Evolutionary conservation across 2,329 filamentous ascomycete species (phyloP).

Genomic region (Scorias spongiosa): DNA sequence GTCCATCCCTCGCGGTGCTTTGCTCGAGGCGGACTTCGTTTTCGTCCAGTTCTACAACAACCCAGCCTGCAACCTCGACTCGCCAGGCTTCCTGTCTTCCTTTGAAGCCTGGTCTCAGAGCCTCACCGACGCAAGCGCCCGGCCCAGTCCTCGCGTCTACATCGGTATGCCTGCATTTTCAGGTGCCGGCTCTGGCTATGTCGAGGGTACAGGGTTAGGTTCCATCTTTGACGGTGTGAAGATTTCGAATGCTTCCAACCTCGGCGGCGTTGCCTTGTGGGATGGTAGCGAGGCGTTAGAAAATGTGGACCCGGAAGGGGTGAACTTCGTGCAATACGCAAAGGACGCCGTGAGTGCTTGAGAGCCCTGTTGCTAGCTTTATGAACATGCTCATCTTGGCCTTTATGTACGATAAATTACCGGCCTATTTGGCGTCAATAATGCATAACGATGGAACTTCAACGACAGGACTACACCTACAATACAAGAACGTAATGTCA

Average conservation of each 20-base stretch:
- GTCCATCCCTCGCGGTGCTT: slow-evolving; percentile 16
- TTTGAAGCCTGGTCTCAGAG: slow-evolving; percentile 18
- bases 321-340: slow-evolving; percentile 5
- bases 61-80: slow-evolving; percentile 19
- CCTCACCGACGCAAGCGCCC: slow-evolving; percentile 3
- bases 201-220: slow-evolving; percentile 12
- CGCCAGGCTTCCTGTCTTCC: slow-evolving; percentile 13
- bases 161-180: slow-evolving; percentile 17
- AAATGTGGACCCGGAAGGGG: slow-evolving; percentile 13
- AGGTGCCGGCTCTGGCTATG: slow-evolving; percentile 17
- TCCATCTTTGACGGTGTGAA: slow-evolving; percentile 10
- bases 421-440: no score
- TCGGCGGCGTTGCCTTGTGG: slow-evolving; percentile 26
- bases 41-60: slow-evolving; percentile 30
- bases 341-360: slow-evolving; percentile 1
- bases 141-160: slow-evolving; percentile 13
- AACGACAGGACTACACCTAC: no score
- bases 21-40: slow-evolving; percentile 22
- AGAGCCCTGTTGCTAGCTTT: background rate
- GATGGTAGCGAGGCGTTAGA: slow-evolving; percentile 14
- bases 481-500: no score
- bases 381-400: no score
- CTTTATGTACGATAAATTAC: no score
- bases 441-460: no score
- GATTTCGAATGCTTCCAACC: slow-evolving; percentile 11